Percentiles rank a stretch among this genome's conserved stretches.
Conservation (phyloP, 345 rosid genomes). For the Citrus glauca region DNA sequence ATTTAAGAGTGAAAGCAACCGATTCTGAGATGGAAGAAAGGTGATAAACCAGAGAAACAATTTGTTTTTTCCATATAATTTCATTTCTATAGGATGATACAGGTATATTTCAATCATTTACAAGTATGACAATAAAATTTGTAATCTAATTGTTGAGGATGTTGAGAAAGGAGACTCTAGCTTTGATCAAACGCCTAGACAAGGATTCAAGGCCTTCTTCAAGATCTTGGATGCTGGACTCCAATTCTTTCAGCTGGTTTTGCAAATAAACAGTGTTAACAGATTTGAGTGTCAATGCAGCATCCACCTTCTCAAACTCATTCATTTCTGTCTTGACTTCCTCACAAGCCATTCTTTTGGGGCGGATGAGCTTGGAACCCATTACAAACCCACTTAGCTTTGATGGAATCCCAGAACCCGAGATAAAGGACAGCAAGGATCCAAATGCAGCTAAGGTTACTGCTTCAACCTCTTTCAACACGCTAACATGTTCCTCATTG, state of each 20-base stretch:
- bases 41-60: not conserved
- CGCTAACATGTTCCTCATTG: constrained; percentile 1
- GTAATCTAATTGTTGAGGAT: constrained; percentile 21
- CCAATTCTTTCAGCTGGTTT: constrained; percentile 23
- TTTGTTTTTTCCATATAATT: not conserved
- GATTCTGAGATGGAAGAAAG: not conserved
- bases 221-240: constrained; percentile 44
- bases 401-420: constrained; percentile 23
- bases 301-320: constrained; percentile 34
- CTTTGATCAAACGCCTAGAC: constrained; percentile 37
- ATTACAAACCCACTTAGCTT: constrained; percentile 29
- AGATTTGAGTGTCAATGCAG: constrained; percentile 16
- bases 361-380: constrained; percentile 34
- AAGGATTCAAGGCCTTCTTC: constrained; percentile 42
- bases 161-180: constrained; percentile 42
- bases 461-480: constrained; percentile 32
- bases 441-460: constrained; percentile 25
- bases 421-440: constrained; percentile 39
- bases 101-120: not conserved
- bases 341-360: constrained; percentile 17
- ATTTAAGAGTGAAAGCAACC: not conserved
- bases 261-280: constrained; percentile 16
- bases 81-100: not conserved
- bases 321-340: constrained; percentile 19
- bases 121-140: not conserved